Evolutionary conservation across 2,329 filamentous ascomycete genomes (phyloP).

Genomic region (Periconia digitata): DNA sequence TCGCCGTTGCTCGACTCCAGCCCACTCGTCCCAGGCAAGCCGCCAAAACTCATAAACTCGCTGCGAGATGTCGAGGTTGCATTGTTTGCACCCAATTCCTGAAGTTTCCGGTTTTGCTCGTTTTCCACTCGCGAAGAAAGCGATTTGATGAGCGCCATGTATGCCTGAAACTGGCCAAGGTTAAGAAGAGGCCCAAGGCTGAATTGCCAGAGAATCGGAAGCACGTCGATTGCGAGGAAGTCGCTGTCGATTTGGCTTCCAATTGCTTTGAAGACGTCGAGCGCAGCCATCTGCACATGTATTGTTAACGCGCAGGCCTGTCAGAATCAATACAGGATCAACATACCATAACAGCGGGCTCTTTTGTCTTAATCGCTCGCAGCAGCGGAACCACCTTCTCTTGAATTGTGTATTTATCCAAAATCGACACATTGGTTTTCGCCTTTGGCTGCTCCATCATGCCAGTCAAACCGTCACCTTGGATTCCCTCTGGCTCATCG

Average conservation of each 20-base stretch:
- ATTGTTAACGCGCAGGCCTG: slow-evolving; percentile 1
- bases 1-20: slow-evolving; percentile 56
- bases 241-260: slow-evolving; percentile 81
- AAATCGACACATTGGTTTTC: slow-evolving; percentile 70
- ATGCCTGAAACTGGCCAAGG: slow-evolving; percentile 79
- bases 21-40: slow-evolving; percentile 55
- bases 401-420: slow-evolving; percentile 98
- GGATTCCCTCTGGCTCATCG: slow-evolving; percentile 33
- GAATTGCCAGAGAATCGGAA: slow-evolving; percentile 91
- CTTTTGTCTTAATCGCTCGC: slow-evolving; percentile 94
- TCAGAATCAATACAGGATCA: background rate
- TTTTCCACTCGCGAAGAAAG: slow-evolving; percentile 80
- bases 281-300: slow-evolving; percentile 67
- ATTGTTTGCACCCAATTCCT: slow-evolving; percentile 71
- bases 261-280: slow-evolving; percentile 82
- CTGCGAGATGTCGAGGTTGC: slow-evolving; percentile 59
- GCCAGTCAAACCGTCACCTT: slow-evolving; percentile 75
- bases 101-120: slow-evolving; percentile 85
- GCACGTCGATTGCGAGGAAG: slow-evolving; percentile 86
- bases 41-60: slow-evolving; percentile 72
- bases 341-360: slow-evolving; percentile 84
- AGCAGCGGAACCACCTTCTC: slow-evolving; percentile 93
- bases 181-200: slow-evolving; percentile 86
- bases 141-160: slow-evolving; percentile 84
- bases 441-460: slow-evolving; percentile 58